Base-by-base conservation (phyloP, 2,329 filamentous ascomycete genomes). In the Rutstroemia sp. region DNA sequence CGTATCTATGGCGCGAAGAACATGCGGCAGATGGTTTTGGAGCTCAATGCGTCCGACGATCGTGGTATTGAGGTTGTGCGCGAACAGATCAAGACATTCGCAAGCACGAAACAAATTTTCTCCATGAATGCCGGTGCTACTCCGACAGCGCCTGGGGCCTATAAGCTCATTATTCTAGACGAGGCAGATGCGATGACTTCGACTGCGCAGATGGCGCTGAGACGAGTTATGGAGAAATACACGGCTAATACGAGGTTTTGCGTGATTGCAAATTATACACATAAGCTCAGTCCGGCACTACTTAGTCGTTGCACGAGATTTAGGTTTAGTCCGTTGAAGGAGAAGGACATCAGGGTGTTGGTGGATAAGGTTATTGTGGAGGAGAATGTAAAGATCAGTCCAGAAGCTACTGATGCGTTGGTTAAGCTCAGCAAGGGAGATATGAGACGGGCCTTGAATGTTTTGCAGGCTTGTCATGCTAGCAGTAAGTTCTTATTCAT, bases 131-230 rank as follows among this genome's bases (percentile, higher is more conserved):
- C 80, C 44, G 59, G 30, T 34, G 10, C 10, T 34, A 34, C 70
- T 21, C 67, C 74, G 34, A 73, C 75, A 5, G 73, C 74, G 5
- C 73, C 92, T 25, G 90, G 88, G 0, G 82, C 82, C 3, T 99
- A 88, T 78, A 99, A 99, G 76, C 83, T 99, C 64, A 97, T 99
- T 69, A 90, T 99, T 55, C 82, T 99, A 4, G 94, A 99, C 72
- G 94, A 99, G 76, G 94, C 94, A n/a, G 94, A 99, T 71, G 94
- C 94, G 54, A 99, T 99, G 94, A 99, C 94, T n/a, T 88, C 90
- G 54, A 95, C 92, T 0, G 94, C 94, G 5, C 94, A 99, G 73
- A 99, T 99, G 92, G 94, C 94, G 0, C 77, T 99, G 55, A 83
- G 94, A 60, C 80, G 94, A 49, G 97, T 99, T 69, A 99, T 99